Percentiles rank a stretch among this genome's conserved stretches.
Conservation (phyloP, 495 filamentous ascomycete genomes). For the Penicillium pancosmium region DNA sequence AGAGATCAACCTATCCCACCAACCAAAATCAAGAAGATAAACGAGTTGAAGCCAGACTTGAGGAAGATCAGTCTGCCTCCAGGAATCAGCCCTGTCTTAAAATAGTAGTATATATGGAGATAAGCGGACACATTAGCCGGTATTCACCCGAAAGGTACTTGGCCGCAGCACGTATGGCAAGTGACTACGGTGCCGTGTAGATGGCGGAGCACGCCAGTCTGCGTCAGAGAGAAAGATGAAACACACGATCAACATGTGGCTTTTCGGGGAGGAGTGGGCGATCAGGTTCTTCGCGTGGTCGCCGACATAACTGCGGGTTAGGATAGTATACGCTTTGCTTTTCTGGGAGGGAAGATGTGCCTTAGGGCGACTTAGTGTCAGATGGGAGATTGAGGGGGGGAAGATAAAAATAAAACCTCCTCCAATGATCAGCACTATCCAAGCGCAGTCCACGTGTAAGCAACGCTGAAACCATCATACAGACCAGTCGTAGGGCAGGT, state of each 20-base stretch:
- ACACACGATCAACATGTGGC: slow-evolving; percentile 19
- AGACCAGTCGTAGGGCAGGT: background rate
- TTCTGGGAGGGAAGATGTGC: background rate
- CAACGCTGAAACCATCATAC: slow-evolving; percentile 16
- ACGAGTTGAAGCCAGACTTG: background rate
- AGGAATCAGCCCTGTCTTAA: background rate
- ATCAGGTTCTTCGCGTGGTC: slow-evolving; percentile 10
- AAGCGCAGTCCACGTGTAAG: slow-evolving; percentile 21
- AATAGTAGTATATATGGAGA: background rate
- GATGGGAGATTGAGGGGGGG: slow-evolving; percentile 2
- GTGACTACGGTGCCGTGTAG: background rate
- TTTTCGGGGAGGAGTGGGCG: slow-evolving; percentile 12
- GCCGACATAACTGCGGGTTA: slow-evolving; percentile 5
- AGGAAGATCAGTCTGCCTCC: background rate
- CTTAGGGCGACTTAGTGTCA: background rate
- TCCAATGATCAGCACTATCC: slow-evolving; percentile 11
- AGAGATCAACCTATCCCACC: background rate
- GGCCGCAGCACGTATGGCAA: no score
- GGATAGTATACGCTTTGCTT: background rate
- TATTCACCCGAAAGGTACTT: background rate
- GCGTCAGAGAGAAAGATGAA: slow-evolving; percentile 8
- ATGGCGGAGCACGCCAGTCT: slow-evolving; percentile 3
- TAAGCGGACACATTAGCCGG: background rate
- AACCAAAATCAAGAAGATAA: background rate
- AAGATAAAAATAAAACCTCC: slow-evolving; percentile 16